These are phyloP conservation scores for Cladosporium sphaerospermum DNA, from an alignment of 2,329 filamentous ascomycete genomes.

Conservation along the genomic window DNA sequence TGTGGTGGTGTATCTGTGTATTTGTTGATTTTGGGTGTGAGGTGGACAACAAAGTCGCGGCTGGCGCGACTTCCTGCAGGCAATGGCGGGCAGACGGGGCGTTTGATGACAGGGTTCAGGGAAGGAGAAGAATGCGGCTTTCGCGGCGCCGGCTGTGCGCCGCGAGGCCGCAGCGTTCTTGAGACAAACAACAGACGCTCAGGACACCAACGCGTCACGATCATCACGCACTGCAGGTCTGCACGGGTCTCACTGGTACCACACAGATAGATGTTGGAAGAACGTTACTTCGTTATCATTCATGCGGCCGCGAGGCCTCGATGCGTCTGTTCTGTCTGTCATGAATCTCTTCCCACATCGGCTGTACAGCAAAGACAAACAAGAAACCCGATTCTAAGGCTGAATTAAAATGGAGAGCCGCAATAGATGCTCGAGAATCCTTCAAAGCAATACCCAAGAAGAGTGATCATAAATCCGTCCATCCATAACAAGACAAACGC, in stretches of 20 bases:
- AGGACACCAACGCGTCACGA: neutral
- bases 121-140: too few relatives aligned
- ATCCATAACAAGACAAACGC: neutral
- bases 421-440: neutral
- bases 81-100: too few relatives aligned
- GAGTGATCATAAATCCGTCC: neutral
- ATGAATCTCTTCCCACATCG: neutral
- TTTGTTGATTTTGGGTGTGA: neutral
- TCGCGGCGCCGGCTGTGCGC: neutral
- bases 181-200: neutral
- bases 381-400: neutral
- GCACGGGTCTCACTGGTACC: too few relatives aligned
- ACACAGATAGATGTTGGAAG: too few relatives aligned
- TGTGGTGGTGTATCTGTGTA: neutral
- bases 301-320: neutral
- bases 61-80: too few relatives aligned
- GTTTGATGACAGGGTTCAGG: too few relatives aligned
- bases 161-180: neutral
- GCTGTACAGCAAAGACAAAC: neutral
- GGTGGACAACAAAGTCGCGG: neutral
- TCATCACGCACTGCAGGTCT: too few relatives aligned
- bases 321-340: neutral
- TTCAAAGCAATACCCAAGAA: too few relatives aligned
- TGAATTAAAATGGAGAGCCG: neutral
- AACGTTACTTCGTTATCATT: neutral